Evolutionary conservation across 1,284 basidiomycete species (phyloP), one percentile per base, ranked within the genome.

Genomic region (Ustilago trichophora): DNA sequence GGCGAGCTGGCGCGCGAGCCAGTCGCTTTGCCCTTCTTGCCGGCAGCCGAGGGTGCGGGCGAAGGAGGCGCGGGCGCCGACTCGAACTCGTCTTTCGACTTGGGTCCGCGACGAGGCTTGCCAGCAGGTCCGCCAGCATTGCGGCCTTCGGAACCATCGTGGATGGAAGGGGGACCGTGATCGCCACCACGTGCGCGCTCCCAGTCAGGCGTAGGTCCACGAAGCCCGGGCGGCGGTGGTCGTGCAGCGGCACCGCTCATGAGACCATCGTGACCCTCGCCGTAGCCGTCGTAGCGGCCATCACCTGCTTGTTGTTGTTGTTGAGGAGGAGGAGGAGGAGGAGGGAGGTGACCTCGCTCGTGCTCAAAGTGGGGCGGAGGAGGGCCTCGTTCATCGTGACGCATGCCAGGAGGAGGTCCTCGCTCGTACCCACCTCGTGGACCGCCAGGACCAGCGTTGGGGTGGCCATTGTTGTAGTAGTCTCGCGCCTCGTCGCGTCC

Each of bases 1-100:
- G 67, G 67, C 9, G 67, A 71, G 57, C 67, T 53, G 22, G 67
- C 67, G 21, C 67, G 48, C 45, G 67, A 71, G 9, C 57, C 50
- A 2, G 46, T 45, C n/a, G 55, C 26, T 37, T 66, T 65, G 45
- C 53, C 53, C 46, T 62, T 71, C 42, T 58, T 71, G 35, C 53
- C 59, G 2, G 66, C 58, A 16, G 62, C 57, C 38, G 67, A 71
- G 7, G 62, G 49, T 21, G 57, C 67, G 5, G 67, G 67, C 32
- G 67, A 71, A 15, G 56, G 48, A 18, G 66, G 66, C 11, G 52
- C 57, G 7, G 44, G 53, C 10, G 46, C 45, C 8, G 50, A 19
- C 29, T 71, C 67, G 27, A 62, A 29, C 45, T 71, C 67, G 15
- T 71, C 67, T 38, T 62, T 71, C 21, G 40, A 29, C 41, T 62